Base-by-base conservation (phyloP, 805 yeast species). In the Wickerhamiella lipophila region DNA sequence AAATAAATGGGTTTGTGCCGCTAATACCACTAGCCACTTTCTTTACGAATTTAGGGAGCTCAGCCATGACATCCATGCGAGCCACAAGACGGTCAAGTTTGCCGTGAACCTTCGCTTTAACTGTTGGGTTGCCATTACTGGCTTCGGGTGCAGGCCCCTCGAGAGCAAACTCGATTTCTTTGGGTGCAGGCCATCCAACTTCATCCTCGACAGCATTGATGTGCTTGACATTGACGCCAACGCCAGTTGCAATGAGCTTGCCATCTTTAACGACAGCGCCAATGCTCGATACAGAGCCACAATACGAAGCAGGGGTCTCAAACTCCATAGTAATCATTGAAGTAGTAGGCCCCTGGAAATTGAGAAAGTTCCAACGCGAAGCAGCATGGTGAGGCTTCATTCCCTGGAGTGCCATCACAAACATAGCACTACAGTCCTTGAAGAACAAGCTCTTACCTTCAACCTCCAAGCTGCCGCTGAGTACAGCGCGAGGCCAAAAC, bases 331-430 rank as follows among this genome's bases (percentile, higher is more conserved):
- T 75, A 15, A 87, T 79, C 9, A 84, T 94, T 30, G 89, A 72
- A 57, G 74, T 71, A 35, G 78, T 69, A 46, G 78, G 74, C 16
- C 92, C 81, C 63, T 85, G 95, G 74, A 83, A 89, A 67, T 85
- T 82, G 53, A 84, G 67, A 64, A 92, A 92, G 68, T 89, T 92
- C 98, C 98, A 92, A 19, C 86, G 68, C 53, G 94, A 85, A 50
- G 98, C 98, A 30, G 96, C 96, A 67, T 92, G 98, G 66, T 92
- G 96, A 7, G 98, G 98, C 67, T 92, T 92, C 97, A 92, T 88
- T 53, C 97, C 97, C 70, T 92, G 98, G 57, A 86, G 69, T 6
- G 98, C 98, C 89, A 84, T 81, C 48, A 89, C 95, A 62, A 79
- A 88, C 94, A 92, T 83, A 45, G 86, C 73, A 15, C 52, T 57